Evolutionary conservation across 768 basidiomycete genomes (phyloP).

Genomic region (Tremella fuciformis): DNA sequence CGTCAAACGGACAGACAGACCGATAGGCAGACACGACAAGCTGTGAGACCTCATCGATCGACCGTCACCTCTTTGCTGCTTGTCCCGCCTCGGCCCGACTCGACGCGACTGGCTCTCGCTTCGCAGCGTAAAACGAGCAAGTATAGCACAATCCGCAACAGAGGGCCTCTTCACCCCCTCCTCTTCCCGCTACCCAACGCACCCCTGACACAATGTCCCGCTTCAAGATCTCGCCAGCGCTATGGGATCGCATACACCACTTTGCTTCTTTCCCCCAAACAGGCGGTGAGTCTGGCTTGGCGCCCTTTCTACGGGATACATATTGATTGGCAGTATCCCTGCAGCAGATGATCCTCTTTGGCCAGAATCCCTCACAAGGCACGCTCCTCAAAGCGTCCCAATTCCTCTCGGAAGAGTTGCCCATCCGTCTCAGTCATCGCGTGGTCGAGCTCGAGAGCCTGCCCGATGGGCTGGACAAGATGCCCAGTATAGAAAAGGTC

Average conservation of each 20-base stretch:
- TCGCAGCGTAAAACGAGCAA: too few species aligned
- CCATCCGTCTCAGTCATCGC: slow-evolving; percentile 88
- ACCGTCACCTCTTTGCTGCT: too few species aligned
- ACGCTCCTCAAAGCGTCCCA: slow-evolving; percentile 75
- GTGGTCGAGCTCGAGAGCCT: slow-evolving; percentile 93
- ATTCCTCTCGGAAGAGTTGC: slow-evolving; percentile 73
- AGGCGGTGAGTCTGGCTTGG: slow-evolving; percentile 61
- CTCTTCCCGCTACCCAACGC: too few species aligned
- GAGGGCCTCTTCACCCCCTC: too few species aligned
- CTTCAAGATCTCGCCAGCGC: slow-evolving; percentile 62
- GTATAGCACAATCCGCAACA: too few species aligned
- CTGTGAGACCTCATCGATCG: too few species aligned
- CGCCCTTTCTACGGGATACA: not conserved
- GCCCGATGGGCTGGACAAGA: slow-evolving; percentile 82
- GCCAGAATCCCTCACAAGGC: slow-evolving; percentile 91
- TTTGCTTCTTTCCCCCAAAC: slow-evolving; percentile 91
- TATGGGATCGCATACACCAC: slow-evolving; percentile 89
- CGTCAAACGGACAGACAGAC: too few species aligned
- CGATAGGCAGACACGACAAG: too few species aligned
- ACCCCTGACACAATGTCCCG: too few species aligned
- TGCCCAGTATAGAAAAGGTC: slow-evolving; percentile 87
- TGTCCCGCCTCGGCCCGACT: too few species aligned
- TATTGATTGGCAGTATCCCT: slow-evolving; percentile 65
- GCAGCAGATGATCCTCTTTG: slow-evolving; percentile 97
- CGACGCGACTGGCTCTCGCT: too few species aligned